These are phyloP conservation scores for Oldenlandia corymbosa DNA, from an alignment of 257 asterid genomes.

Conservation along the genomic window DNA sequence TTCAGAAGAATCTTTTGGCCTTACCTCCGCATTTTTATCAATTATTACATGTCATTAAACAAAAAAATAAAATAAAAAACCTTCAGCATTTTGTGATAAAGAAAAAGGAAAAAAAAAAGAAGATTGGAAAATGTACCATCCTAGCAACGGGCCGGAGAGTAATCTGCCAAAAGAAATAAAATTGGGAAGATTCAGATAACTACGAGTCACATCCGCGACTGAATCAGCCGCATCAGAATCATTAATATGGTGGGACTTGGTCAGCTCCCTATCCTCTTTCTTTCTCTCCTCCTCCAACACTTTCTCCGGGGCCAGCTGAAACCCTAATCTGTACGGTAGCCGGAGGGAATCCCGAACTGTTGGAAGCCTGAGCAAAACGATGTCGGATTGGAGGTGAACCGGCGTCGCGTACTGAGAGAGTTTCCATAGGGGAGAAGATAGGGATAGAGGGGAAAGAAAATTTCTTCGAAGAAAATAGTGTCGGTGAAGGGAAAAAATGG, in stretches of 20 bases:
- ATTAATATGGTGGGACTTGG: constrained; percentile 24
- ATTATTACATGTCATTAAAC: not conserved
- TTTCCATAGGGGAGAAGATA: constrained; percentile 79
- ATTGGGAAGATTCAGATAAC: constrained; percentile 72
- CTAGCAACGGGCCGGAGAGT: constrained; percentile 86
- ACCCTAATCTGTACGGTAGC: constrained; percentile 28
- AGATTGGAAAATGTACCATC: constrained; percentile 76
- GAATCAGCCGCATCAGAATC: constrained; percentile 20
- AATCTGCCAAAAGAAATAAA: constrained; percentile 66
- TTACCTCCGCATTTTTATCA: too few species aligned
- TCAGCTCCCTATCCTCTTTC: constrained; percentile 10
- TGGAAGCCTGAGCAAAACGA: constrained; percentile 27
- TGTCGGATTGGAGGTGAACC: constrained; percentile 67
- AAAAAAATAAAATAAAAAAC: not conserved
- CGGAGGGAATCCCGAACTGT: constrained; percentile 11
- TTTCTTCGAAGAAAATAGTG: constrained; percentile 49
- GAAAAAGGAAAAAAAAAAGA: not conserved
- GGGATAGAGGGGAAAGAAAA: constrained; percentile 51
- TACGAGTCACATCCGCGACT: constrained; percentile 29
- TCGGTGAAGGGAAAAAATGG: constrained; percentile 25
- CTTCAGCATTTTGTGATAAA: not conserved
- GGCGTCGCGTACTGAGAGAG: constrained; percentile 89
- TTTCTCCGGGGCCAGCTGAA: constrained; percentile 19
- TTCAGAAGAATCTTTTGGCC: too few species aligned
- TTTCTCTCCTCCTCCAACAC: not conserved